These are phyloP conservation scores for Suillus hirtellus DNA, from an alignment of 768 basidiomycete genomes.

Conservation along the genomic window DNA sequence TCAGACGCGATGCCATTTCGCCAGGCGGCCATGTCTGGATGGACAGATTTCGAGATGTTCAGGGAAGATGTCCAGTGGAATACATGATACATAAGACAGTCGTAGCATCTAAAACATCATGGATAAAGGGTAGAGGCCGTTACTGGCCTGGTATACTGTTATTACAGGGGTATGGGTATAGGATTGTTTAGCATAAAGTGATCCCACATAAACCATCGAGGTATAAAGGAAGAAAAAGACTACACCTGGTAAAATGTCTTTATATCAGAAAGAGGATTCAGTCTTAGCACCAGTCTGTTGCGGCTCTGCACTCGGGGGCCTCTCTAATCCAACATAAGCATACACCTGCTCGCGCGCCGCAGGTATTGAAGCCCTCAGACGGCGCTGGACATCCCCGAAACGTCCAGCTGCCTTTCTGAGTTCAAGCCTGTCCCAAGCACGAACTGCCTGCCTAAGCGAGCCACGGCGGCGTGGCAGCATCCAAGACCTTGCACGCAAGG, in stretches of 20 bases:
- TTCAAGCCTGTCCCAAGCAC: conserved; percentile 31
- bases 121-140: not conserved
- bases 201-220: not conserved
- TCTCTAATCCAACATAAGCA: conserved; percentile 30
- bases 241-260: not conserved
- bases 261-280: not conserved
- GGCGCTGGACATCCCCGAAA: conserved; percentile 29
- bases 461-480: conserved; percentile 28
- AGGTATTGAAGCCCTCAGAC: conserved; percentile 29
- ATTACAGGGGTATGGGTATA: conserved; percentile 1
- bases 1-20: conserved; percentile 95
- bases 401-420: conserved; percentile 29
- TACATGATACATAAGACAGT: not conserved
- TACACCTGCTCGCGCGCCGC: conserved; percentile 27
- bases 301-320: not conserved
- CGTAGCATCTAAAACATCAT: not conserved
- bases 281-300: not conserved
- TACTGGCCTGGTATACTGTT: not conserved
- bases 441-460: conserved; percentile 27
- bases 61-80: too few relatives aligned
- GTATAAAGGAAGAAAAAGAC: not conserved
- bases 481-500: conserved; percentile 17
- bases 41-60: too few relatives aligned
- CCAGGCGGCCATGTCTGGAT: conserved; percentile 62
- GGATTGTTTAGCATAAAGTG: not conserved